Conservation (phyloP, 139 green algal genomes). For the Coelastrella sp. region DNA sequence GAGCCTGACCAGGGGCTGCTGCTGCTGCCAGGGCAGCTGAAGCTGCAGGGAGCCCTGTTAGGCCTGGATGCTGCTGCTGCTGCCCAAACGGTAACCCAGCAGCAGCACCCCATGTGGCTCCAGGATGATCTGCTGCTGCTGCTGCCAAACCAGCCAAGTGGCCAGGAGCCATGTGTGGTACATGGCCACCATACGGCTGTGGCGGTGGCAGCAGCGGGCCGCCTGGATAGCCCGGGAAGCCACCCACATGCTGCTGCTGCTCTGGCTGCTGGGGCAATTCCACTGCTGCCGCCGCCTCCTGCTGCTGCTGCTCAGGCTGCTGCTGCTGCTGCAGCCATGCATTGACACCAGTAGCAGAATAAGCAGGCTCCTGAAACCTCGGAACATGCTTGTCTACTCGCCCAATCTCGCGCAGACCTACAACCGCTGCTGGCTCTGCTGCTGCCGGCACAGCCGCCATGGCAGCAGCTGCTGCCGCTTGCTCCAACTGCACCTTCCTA, state of each 20-base stretch:
- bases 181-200: not conserved
- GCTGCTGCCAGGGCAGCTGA: not conserved
- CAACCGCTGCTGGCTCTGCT: conserved; percentile 28
- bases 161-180: not conserved
- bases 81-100: not conserved
- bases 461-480: not conserved
- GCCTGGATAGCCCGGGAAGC: not conserved
- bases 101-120: not conserved
- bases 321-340: conserved; percentile 41
- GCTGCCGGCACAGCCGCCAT: too few species aligned
- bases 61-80: conserved; percentile 17
- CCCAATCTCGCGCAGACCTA: not conserved
- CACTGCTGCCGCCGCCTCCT: conserved; percentile 8
- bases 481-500: not conserved
- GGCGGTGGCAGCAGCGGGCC: not conserved
- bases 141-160: not conserved
- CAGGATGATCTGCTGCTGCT: conserved; percentile 45
- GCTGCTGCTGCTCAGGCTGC: conserved; percentile 31
- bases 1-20: not conserved
- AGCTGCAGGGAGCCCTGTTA: not conserved
- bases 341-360: not conserved
- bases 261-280: not conserved
- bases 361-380: not conserved
- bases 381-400: not conserved
- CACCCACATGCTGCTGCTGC: conserved; percentile 21